Percentiles rank a stretch among this genome's conserved stretches.
Conservation (phyloP, 345 rosid species). For the Mangifera indica region DNA sequence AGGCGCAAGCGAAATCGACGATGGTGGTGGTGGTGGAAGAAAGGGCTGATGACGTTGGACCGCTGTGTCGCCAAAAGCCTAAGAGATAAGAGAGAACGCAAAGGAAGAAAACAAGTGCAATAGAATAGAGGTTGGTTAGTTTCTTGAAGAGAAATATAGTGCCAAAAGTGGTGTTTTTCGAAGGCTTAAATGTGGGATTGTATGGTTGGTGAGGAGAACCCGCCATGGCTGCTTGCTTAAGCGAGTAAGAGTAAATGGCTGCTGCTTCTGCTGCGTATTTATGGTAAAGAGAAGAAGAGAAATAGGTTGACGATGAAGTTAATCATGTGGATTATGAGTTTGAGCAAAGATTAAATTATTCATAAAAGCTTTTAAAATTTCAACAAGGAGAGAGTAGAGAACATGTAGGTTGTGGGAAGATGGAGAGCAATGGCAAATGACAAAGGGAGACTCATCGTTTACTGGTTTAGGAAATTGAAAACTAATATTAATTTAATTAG, state of each 20-base stretch:
- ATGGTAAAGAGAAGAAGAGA: constrained; percentile 9
- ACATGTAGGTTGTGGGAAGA: not conserved
- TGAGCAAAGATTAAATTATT: not conserved
- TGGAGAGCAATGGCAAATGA: constrained; percentile 1
- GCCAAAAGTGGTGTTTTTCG: constrained; percentile 11
- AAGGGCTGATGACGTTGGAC: not conserved
- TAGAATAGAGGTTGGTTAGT: constrained; percentile 9
- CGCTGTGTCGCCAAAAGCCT: constrained; percentile 34
- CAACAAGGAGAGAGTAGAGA: not conserved
- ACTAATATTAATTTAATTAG: not conserved
- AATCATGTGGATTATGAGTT: constrained; percentile 9
- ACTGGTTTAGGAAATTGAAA: not conserved
- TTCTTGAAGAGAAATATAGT: constrained; percentile 17
- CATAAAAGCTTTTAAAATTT: not conserved
- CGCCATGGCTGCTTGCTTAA: constrained; percentile 24
- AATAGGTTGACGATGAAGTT: constrained; percentile 11
- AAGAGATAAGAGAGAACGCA: constrained; percentile 43
- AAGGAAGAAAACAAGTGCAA: constrained; percentile 34
- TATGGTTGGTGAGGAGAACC: not conserved
- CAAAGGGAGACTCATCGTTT: not conserved
- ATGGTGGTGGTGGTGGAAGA: not conserved
- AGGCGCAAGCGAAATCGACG: not conserved
- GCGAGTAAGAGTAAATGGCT: not conserved
- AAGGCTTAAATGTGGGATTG: constrained; percentile 23
- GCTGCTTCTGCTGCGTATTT: not conserved